Percentiles rank a stretch among this genome's conserved stretches.
phyloP scores from a whole-genome alignment of 371 early-diverging fungal genomes.

The Apophysomyces elegans region DNA sequence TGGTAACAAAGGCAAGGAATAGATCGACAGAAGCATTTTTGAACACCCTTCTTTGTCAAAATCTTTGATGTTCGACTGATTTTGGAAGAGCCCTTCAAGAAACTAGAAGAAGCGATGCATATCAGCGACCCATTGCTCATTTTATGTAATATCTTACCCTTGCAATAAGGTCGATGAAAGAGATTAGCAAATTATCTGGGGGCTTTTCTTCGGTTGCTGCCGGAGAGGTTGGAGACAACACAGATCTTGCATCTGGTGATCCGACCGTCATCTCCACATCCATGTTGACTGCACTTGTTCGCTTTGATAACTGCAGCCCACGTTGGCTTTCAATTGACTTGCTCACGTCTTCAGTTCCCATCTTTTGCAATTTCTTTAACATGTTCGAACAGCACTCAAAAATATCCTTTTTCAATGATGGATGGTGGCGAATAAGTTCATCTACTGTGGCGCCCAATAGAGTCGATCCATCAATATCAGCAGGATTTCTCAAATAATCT shows the following conservation, averaged over 20 bases:
- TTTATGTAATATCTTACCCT: constrained; percentile 23
- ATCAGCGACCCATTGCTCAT: neutral
- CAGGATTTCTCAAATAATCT: constrained; percentile 76
- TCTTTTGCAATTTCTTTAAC: constrained; percentile 58
- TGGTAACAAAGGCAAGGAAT: constrained; percentile 70
- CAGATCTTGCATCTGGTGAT: neutral
- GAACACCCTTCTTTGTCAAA: constrained; percentile 77
- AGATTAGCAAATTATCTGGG: constrained; percentile 39
- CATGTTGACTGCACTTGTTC: constrained; percentile 28
- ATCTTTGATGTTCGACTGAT: constrained; percentile 70
- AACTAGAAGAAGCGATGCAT: constrained; percentile 50
- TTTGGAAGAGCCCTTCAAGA: constrained; percentile 87
- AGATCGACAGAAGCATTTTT: constrained; percentile 66
- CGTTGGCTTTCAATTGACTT: constrained; percentile 53
- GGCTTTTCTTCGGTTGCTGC: neutral
- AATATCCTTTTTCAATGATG: constrained; percentile 71
- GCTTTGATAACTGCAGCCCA: constrained; percentile 31
- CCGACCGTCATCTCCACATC: constrained; percentile 34
- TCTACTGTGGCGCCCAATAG: constrained; percentile 88
- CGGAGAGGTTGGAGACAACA: neutral
- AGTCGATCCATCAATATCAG: constrained; percentile 83
- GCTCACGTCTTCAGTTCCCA: constrained; percentile 46
- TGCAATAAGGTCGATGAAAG: constrained; percentile 49
- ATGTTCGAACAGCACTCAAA: constrained; percentile 72
- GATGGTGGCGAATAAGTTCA: constrained; percentile 96